Evolutionary conservation across 2,329 filamentous ascomycete species (phyloP).

Genomic region (Tolypocladium pustulatum): DNA sequence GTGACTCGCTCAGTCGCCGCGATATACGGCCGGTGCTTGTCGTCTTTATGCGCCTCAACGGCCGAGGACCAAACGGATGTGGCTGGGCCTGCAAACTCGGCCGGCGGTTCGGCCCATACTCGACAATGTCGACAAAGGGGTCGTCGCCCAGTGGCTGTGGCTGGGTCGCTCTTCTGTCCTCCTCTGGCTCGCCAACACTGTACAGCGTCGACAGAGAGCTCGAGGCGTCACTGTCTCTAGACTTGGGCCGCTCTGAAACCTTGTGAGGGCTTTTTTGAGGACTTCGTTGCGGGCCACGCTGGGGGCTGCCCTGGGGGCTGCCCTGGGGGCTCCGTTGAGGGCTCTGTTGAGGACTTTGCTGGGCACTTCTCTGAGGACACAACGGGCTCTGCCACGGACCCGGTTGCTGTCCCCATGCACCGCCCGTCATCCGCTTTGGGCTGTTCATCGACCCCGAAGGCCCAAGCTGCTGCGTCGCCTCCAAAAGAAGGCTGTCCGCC

Average conservation of each 20-base stretch:
- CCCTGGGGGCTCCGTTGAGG: slow-evolving; percentile 4
- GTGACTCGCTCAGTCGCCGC: not conserved
- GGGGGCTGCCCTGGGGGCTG: slow-evolving; percentile 7
- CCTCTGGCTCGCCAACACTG: slow-evolving; percentile 39
- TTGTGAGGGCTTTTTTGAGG: slow-evolving; percentile 8
- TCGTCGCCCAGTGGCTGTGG: slow-evolving; percentile 10
- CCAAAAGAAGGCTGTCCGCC: slow-evolving; percentile 29
- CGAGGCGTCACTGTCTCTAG: slow-evolving; percentile 33
- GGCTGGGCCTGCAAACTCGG: slow-evolving; percentile 1
- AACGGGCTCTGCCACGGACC: slow-evolving; percentile 4
- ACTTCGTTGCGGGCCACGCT: slow-evolving; percentile 10
- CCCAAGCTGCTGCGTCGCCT: slow-evolving; percentile 24
- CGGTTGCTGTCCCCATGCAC: slow-evolving; percentile 13
- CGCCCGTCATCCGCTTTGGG: slow-evolving; percentile 27
- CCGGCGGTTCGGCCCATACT: slow-evolving; percentile 2
- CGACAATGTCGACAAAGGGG: slow-evolving; percentile 25
- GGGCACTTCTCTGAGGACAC: slow-evolving; percentile 3
- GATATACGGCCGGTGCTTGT: slow-evolving; percentile 9
- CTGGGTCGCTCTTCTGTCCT: slow-evolving; percentile 10
- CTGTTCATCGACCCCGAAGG: slow-evolving; percentile 28
- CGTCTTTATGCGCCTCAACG: slow-evolving; percentile 10
- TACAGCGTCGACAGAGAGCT: slow-evolving; percentile 47
- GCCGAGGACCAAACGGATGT: slow-evolving; percentile 6
- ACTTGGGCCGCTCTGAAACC: slow-evolving; percentile 14
- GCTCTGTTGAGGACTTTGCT: slow-evolving; percentile 4